Conservation (phyloP, 83 land plant genomes). For the Diphasiastrum complanatum region DNA sequence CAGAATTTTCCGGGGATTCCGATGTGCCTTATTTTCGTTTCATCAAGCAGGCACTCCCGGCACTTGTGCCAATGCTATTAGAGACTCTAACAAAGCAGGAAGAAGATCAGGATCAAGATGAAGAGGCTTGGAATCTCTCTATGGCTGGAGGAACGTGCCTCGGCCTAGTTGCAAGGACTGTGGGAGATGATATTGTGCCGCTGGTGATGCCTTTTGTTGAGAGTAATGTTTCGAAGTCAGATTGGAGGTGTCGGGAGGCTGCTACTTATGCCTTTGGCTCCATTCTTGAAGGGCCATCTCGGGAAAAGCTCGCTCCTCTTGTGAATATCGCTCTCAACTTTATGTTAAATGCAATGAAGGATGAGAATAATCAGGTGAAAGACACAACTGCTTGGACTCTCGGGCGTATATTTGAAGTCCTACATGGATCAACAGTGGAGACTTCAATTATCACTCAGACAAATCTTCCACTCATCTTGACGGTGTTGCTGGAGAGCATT, state of each 20-base stretch:
- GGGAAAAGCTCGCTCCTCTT: constrained; percentile 50
- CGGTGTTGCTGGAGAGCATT: constrained; percentile 62
- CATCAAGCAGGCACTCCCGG: constrained; percentile 71
- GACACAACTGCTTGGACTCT: constrained; percentile 84
- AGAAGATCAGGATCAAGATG: constrained; percentile 84
- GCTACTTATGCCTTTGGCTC: constrained; percentile 86
- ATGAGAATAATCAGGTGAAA: constrained; percentile 63
- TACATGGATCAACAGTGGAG: constrained; percentile 61
- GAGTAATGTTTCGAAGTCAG: constrained; percentile 51
- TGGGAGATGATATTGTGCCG: constrained; percentile 76
- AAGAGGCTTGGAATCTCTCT: constrained; percentile 72
- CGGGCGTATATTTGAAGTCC: constrained; percentile 70
- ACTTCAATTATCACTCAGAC: constrained; percentile 43
- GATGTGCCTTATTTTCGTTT: constrained; percentile 66
- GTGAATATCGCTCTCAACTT: constrained; percentile 55
- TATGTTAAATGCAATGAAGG: constrained; percentile 56
- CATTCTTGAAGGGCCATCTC: constrained; percentile 66
- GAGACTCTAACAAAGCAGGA: constrained; percentile 82
- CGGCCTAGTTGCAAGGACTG: constrained; percentile 72
- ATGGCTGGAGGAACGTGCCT: constrained; percentile 89
- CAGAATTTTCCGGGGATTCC: constrained; percentile 62
- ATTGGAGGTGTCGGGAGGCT: constrained; percentile 75
- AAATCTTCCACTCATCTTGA: constrained; percentile 57
- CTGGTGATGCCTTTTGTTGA: constrained; percentile 73
- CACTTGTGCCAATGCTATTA: constrained; percentile 60